Conservation (phyloP, 2,329 filamentous ascomycete species). For the Eutypa lata region DNA sequence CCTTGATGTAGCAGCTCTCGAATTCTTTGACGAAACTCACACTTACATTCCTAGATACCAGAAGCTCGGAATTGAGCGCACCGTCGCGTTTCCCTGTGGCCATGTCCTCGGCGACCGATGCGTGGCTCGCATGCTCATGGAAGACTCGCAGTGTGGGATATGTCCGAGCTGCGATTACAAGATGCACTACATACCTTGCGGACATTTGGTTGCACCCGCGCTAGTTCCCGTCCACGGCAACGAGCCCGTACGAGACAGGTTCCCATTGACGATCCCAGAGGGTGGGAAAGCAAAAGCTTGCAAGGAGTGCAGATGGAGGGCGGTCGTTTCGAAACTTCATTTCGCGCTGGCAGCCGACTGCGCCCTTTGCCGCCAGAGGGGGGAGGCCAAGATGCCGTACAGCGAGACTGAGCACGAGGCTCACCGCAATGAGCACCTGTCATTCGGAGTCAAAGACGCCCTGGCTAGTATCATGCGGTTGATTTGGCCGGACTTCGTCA, state of each 20-base stretch:
- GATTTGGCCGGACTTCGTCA: slow-evolving; percentile 19
- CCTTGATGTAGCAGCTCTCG: background rate
- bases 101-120: slow-evolving; percentile 25
- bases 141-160: slow-evolving; percentile 2
- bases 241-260: slow-evolving; percentile 14
- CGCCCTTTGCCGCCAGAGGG: slow-evolving; percentile 13
- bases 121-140: slow-evolving; percentile 5
- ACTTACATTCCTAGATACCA: slow-evolving; percentile 6
- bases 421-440: slow-evolving; percentile 16
- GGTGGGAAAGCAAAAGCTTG: slow-evolving; percentile 16
- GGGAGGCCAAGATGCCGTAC: slow-evolving; percentile 2
- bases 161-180: slow-evolving; percentile 21
- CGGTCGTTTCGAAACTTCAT: slow-evolving; percentile 10
- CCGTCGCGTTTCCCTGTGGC: slow-evolving; percentile 20
- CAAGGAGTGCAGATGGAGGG: slow-evolving; percentile 21
- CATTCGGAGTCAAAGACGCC: slow-evolving; percentile 7
- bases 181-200: slow-evolving; percentile 18
- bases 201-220: slow-evolving; percentile 17
- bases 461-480: slow-evolving; percentile 13
- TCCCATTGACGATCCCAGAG: slow-evolving; percentile 22
- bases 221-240: slow-evolving; percentile 10
- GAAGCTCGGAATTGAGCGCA: slow-evolving; percentile 17
- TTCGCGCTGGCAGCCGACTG: slow-evolving; percentile 16
- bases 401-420: slow-evolving; percentile 11
- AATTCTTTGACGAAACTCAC: background rate